Base-by-base conservation (phyloP, 1,284 basidiomycete genomes). In the Sparassis latifolia region DNA sequence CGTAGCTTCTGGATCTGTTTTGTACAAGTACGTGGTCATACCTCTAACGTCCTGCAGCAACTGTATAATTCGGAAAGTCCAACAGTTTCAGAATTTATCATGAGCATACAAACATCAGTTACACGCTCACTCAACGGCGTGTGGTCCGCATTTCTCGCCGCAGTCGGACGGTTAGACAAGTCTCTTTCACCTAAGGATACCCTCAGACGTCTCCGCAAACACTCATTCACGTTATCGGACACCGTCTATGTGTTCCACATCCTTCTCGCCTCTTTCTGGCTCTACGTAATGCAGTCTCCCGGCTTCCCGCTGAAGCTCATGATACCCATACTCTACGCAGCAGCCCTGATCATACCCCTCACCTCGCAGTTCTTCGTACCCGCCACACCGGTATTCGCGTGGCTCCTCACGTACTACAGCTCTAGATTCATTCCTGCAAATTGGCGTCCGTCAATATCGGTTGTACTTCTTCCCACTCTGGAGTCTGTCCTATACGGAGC, bases 401-500 rank as follows among this genome's bases (percentile, higher is more conserved):
- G 89, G 82, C 73, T 96, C 35, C 76, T 96, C 55, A 79, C 84
- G 3, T 97, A 86, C 73, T 97, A 89, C 73, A 84, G 86, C 20
- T 90, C 89, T 39, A 78, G 86, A 43, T 97, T 90, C 72, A 91
- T 97, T 53, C 89, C 93, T 0, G 74, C 78, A 7, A 57, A 69
- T 3, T 82, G 80, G 63, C 76, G 94, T 2, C 95, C 95, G 0
- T 73, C 76, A 27, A 92, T 97, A 48, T 95, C 91, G 60, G 95
- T 99, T 50, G 87, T 90, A 7, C 79, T 98, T 30, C 82, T 98
- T 2, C 96, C 96, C 0, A 96, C 95, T 0, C 80, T 98, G 50
- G 96, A 99, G 67, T 86, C 89, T 6, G 92, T 97, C 33, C 77
- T 97, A 32, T 98, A 97, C 66, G 96, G 96, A 7, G 95, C 93